Evolutionary conservation across 2,329 filamentous ascomycete species (phyloP), one percentile per base, ranked within the genome.

Genomic region (Diaporthe aspalathi): DNA sequence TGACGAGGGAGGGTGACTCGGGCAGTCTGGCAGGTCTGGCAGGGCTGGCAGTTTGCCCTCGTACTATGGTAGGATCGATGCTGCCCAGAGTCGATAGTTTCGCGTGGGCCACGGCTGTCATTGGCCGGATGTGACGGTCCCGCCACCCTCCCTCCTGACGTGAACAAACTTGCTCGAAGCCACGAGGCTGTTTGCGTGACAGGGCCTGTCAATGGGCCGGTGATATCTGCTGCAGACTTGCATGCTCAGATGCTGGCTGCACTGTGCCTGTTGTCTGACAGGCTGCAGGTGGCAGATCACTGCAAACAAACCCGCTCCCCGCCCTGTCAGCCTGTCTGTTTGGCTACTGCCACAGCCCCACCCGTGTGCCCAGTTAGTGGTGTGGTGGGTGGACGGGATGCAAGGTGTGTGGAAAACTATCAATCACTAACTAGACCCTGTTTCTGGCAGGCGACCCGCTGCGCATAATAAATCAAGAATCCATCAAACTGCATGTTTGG

Each of bases 131-230:
- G 38, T 32, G 32, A 65, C 20, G 38, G 20, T 7, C 29, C 7
- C 29, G 29, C 29, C 20, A 24, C 43, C 56, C n/a, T 27, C 45
- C 12, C 29, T 22, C 20, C 60, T 38, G 60, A 65, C 43, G 60
- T 65, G 45, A 65, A 65, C 45, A 20, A 32, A 29, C 57, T 24
- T 24, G 9, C 27, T 32, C 43, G 57, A 20, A 49, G 43, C 57
- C 20, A 63, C 43, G 17, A 63, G 57, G 27, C 43, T 63, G 43
- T 24, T 12, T 38, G 27, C 6, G 12, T 49, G 57, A 38, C 43
- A 29, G 43, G 60, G 60, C 60, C n/a, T 65, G 60, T 65, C n/a
- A 65, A 29, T 65, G 60, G n/a, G 60, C 60, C 45, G 60, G 29
- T 65, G 29, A 65, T 65, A 38, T 27, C 24, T 50, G 60, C 60